These are phyloP conservation scores for Clathrospora elynae DNA, from an alignment of 2,329 filamentous ascomycete species.

Conservation along the genomic window DNA sequence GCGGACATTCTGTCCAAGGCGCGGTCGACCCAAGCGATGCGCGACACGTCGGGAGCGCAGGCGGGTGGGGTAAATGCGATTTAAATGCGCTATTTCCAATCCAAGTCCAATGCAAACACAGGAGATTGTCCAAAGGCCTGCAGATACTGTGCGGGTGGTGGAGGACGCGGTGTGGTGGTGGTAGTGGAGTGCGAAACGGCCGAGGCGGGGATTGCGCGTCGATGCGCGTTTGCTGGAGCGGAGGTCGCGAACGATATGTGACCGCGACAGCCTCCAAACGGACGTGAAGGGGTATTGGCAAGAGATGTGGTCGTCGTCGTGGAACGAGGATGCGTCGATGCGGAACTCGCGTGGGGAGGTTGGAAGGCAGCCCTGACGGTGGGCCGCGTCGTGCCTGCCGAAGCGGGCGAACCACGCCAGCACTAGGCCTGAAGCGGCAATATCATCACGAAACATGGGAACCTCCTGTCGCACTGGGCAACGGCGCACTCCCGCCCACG, in stretches of 20 bases:
- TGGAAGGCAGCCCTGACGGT: conserved; percentile 15
- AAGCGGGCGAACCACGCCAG: conserved; percentile 2
- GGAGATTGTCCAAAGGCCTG: conserved; percentile 3
- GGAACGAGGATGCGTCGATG: conserved; percentile 8
- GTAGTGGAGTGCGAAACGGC: conserved; percentile 15
- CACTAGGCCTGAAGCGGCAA: conserved; percentile 10
- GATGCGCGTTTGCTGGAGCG: conserved; percentile 23
- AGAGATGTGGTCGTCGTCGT: conserved; percentile 4
- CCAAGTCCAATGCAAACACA: conserved; percentile 11
- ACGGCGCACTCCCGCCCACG: conserved; percentile 16
- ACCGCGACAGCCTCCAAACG: conserved; percentile 6
- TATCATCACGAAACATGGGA: conserved; percentile 10
- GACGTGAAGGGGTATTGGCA: conserved; percentile 4
- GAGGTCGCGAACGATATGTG: conserved; percentile 21
- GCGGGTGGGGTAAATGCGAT: conserved; percentile 6
- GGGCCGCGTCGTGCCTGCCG: conserved; percentile 8
- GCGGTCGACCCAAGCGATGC: conserved; percentile 26
- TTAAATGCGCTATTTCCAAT: conserved; percentile 14
- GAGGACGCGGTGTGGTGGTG: conserved; percentile 10
- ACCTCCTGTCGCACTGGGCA: conserved; percentile 18
- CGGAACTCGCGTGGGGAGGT: conserved; percentile 11
- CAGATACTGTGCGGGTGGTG: conserved; percentile 5
- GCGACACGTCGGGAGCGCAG: conserved; percentile 37
- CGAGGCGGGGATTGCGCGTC: conserved; percentile 26
- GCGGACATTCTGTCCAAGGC: conserved; percentile 37